Evolutionary conservation across 2,329 filamentous ascomycete species (phyloP).

Genomic region (Setomelanomma holmii): DNA sequence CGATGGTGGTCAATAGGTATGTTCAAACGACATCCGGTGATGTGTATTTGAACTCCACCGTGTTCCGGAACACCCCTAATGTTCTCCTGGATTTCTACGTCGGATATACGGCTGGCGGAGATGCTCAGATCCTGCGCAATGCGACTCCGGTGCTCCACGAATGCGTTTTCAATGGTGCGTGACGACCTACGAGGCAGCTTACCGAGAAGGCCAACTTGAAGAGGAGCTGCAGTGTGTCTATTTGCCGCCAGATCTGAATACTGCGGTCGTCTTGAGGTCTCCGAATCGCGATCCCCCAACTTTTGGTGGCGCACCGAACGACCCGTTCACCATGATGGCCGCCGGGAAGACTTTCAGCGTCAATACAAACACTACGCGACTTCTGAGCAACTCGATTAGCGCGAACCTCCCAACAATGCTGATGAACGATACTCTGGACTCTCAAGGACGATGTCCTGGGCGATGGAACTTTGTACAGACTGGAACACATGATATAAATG

Average conservation of each 20-base stretch:
- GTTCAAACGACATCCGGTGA: neutral
- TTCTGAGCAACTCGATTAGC: neutral
- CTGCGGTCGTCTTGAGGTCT: no score
- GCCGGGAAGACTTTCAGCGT: neutral
- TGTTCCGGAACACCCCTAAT: conserved; percentile 8
- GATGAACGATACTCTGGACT: neutral
- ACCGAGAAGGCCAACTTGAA: conserved; percentile 9
- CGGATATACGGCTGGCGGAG: conserved; percentile 16
- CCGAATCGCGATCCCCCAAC: no score
- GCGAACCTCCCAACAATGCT: neutral
- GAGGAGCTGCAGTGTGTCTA: conserved; percentile 1
- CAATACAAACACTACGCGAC: neutral
- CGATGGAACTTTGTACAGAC: conserved; percentile 17
- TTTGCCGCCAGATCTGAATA: neutral
- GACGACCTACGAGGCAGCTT: conserved; percentile 8
- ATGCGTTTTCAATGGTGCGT: conserved; percentile 24
- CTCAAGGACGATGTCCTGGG: neutral
- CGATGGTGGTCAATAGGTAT: conserved; percentile 1
- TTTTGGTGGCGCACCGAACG: neutral
- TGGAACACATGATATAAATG: conserved; percentile 17
- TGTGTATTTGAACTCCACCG: conserved; percentile 15
- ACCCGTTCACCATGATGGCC: conserved; percentile 1
- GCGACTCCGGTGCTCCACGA: conserved; percentile 19
- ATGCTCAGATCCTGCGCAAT: conserved; percentile 9
- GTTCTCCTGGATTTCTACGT: conserved; percentile 22